Evolutionary conservation across 176 grass and related monocot species (phyloP).

Genomic region (Carex cristatella): DNA sequence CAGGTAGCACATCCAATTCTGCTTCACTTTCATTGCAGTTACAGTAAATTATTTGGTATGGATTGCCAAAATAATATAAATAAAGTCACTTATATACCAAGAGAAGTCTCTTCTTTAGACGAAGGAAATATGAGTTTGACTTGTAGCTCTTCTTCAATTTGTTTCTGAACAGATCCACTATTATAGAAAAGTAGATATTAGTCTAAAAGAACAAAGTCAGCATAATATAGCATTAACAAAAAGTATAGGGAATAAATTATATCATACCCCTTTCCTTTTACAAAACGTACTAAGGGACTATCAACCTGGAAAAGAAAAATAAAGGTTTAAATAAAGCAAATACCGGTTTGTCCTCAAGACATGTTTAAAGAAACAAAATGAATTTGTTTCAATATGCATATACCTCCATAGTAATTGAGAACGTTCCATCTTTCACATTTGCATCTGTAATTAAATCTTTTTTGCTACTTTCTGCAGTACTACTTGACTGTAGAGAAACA

Average conservation of each 20-base stretch:
- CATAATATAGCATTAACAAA: background rate
- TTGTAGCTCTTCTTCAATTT: slow-evolving; percentile 68
- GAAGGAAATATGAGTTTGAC: slow-evolving; percentile 70
- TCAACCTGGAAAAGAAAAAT: slow-evolving; percentile 51
- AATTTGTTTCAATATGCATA: background rate
- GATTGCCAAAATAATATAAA: background rate
- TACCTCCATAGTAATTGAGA: slow-evolving; percentile 23
- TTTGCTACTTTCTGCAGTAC: background rate
- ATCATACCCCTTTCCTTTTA: slow-evolving; percentile 69
- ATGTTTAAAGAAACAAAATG: background rate
- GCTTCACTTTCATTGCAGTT: background rate
- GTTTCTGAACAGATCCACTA: slow-evolving; percentile 65
- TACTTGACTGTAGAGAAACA: background rate
- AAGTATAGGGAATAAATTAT: slow-evolving; percentile 15
- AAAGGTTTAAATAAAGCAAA: slow-evolving; percentile 11
- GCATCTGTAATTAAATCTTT: background rate
- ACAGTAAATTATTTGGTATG: background rate
- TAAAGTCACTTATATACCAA: slow-evolving; percentile 39
- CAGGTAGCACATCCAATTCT: background rate
- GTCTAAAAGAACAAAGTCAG: background rate
- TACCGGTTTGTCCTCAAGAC: background rate
- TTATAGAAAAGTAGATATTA: slow-evolving; percentile 28
- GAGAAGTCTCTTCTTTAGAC: slow-evolving; percentile 38
- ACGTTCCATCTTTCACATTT: slow-evolving; percentile 2
- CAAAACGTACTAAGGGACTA: slow-evolving; percentile 51